phyloP scores from a whole-genome alignment of 768 basidiomycete genomes.

The Fomitopsis pulvina region DNA sequence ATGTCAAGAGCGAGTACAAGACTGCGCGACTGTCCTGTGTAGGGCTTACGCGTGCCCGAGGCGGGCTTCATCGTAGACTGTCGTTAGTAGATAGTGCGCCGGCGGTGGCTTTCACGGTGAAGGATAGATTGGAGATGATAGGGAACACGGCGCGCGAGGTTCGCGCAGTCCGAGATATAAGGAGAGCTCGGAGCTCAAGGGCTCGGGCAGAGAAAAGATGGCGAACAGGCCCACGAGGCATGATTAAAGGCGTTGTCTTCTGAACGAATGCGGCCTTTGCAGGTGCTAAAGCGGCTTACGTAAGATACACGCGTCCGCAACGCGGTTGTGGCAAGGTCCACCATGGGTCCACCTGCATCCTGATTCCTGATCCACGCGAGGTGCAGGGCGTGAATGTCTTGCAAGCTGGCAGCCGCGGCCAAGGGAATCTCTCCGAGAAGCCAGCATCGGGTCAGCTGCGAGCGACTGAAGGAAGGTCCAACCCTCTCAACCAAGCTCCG shows the following conservation, averaged over 20 bases:
- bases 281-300: slow-evolving; percentile 6
- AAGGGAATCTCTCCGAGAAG: neutral
- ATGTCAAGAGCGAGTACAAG: slow-evolving; percentile 77
- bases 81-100: neutral
- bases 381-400: too few species aligned
- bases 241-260: slow-evolving; percentile 5
- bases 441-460: too few species aligned
- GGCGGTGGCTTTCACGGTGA: slow-evolving; percentile 1
- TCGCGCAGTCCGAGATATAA: slow-evolving; percentile 6
- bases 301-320: slow-evolving; percentile 15
- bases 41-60: slow-evolving; percentile 69
- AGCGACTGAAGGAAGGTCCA: too few species aligned
- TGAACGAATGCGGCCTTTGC: slow-evolving; percentile 2
- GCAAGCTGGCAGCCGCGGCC: neutral
- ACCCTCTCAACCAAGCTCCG: too few species aligned
- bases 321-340: slow-evolving; percentile 20
- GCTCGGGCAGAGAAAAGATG: neutral
- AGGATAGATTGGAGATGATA: slow-evolving; percentile 8
- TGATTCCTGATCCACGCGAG: too few species aligned
- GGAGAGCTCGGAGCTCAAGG: slow-evolving; percentile 7
- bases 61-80: slow-evolving; percentile 39
- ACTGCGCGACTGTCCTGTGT: slow-evolving; percentile 53
- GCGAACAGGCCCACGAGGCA: slow-evolving; percentile 11
- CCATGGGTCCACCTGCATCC: too few species aligned
- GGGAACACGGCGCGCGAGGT: neutral